These are phyloP conservation scores for Zygotorulaspora chibaensis DNA, from an alignment of 805 yeast species.

Conservation along the genomic window DNA sequence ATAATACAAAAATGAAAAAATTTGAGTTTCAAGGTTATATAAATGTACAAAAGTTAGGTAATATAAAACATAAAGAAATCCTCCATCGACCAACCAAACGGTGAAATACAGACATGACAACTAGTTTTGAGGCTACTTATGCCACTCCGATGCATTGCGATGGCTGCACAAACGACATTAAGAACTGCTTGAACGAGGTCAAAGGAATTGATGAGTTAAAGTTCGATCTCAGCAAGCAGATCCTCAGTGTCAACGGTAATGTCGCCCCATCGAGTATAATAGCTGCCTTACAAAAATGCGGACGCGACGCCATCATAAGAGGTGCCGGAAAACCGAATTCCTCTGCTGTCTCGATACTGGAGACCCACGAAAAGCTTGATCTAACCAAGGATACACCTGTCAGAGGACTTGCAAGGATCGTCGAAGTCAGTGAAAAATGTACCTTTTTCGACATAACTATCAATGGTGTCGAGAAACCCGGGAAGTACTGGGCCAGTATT, in stretches of 20 bases:
- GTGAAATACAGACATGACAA: slow-evolving; percentile 37
- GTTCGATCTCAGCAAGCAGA: slow-evolving; percentile 54
- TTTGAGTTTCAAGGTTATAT: background rate
- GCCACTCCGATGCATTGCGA: slow-evolving; percentile 84
- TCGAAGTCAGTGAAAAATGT: slow-evolving; percentile 49
- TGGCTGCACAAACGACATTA: slow-evolving; percentile 60
- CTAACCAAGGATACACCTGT: slow-evolving; percentile 49
- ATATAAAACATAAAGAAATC: background rate
- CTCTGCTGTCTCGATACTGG: slow-evolving; percentile 89
- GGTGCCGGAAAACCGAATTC: slow-evolving; percentile 85
- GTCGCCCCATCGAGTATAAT: slow-evolving; percentile 75
- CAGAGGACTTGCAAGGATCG: slow-evolving; percentile 83
- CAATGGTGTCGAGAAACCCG: slow-evolving; percentile 58
- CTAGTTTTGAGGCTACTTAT: slow-evolving; percentile 60
- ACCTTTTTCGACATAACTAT: slow-evolving; percentile 75
- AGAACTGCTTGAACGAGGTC: slow-evolving; percentile 47
- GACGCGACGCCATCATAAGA: slow-evolving; percentile 85
- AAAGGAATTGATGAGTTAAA: slow-evolving; percentile 49
- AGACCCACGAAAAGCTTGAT: slow-evolving; percentile 51
- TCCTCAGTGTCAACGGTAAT: slow-evolving; percentile 64
- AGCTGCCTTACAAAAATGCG: slow-evolving; percentile 61
- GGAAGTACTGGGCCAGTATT: slow-evolving; percentile 65
- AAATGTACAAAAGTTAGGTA: background rate
- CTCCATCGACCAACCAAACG: background rate
- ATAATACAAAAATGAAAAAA: background rate